Percentiles rank a stretch among this genome's conserved stretches.
Conservation (phyloP, 1,139 yeast species). For the Petasospora rhodanensis region DNA sequence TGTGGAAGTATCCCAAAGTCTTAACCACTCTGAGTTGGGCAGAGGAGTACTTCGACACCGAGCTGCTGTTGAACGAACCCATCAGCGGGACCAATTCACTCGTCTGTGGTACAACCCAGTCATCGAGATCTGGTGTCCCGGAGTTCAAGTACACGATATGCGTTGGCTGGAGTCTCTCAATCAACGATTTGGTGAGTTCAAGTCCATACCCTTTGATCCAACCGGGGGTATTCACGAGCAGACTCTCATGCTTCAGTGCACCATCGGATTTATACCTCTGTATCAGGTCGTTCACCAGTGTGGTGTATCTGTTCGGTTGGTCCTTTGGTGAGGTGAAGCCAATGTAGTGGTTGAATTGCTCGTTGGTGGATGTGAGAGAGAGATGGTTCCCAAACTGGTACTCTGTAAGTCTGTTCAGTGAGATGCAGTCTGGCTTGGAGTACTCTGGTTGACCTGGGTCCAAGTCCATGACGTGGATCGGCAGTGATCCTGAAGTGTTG, state of each 20-base stretch:
- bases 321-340: conserved; percentile 76
- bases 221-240: conserved; percentile 82
- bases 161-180: conserved; percentile 47
- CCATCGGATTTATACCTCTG: conserved; percentile 29
- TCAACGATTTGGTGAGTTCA: conserved; percentile 51
- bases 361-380: conserved; percentile 16
- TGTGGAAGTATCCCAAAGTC: conserved; percentile 53
- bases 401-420: conserved; percentile 24
- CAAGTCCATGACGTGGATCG: conserved; percentile 56
- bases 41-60: conserved; percentile 40
- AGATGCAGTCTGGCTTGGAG: conserved; percentile 58
- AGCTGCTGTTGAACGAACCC: conserved; percentile 28
- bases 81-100: conserved; percentile 20
- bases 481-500: conserved; percentile 2
- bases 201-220: conserved; percentile 92
- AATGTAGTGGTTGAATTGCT: conserved; percentile 41
- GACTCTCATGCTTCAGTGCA: conserved; percentile 20
- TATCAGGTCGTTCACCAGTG: conserved; percentile 42
- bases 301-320: conserved; percentile 55
- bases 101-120: conserved; percentile 23
- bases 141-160: conserved; percentile 47
- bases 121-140: conserved; percentile 25
- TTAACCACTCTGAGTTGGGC: conserved; percentile 49
- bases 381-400: conserved; percentile 22
- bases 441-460: conserved; percentile 94